Evolutionary conservation across 805 yeast species (phyloP), one percentile per base, ranked within the genome.

Genomic region (Brettanomyces bruxellensis): DNA sequence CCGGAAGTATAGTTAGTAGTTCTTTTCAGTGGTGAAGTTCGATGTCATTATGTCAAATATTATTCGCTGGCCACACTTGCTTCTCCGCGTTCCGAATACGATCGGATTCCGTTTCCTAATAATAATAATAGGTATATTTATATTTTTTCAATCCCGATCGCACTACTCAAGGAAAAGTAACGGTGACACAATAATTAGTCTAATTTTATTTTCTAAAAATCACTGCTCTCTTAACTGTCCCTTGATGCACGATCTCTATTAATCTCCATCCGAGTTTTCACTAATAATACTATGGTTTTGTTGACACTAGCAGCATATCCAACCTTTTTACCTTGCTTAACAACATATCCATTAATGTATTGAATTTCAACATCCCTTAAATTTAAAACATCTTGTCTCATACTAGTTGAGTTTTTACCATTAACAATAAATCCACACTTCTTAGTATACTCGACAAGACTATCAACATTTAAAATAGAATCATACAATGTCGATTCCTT

Each of bases 301-400:
- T 83, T 83, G 41, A 71, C 65, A 1, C 72, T 72, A 1, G 82
- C 73, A 1, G 66, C 54, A 1, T 69, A 41, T 1, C 71, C 68
- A 41, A 71, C 63, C 48, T 67, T 65, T 30, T 62, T 54, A 1
- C 86, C 95, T 45, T 79, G 64, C 5, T 57, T 59, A 1, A 75
- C 81, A 11, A 90, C 71, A 57, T 79, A 87, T 1, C 97, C 97
- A 59, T 90, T 93, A 49, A 91, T 81, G 59, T 76, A 84, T 49
- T 82, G 85, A 22, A 91, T 76, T 59, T 91, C 99, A 0, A 93
- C 86, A 13, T 70, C 72, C 53, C 76, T 73, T 48, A 75, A 65
- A 51, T 65, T 59, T 41, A 69, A 56, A 14, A 79, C 66, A 55
- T 91, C 98, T 48, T 77, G 79, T 43, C 85, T 67, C 90, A 83